These are phyloP conservation scores for Fusarium hostae DNA, from an alignment of 2,329 filamentous ascomycete genomes.

Conservation along the genomic window DNA sequence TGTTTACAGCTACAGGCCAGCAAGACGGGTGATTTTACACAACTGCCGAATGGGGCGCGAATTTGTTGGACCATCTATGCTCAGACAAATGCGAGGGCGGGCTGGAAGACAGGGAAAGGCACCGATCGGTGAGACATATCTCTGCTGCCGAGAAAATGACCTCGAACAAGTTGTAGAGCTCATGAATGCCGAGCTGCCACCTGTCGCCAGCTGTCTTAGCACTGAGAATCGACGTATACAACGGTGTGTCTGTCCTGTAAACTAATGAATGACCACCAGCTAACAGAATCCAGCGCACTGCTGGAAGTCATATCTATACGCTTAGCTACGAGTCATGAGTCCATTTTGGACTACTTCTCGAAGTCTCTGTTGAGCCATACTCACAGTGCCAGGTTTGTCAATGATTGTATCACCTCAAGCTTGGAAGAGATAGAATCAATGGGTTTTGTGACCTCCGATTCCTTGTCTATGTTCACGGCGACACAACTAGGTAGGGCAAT, in stretches of 20 bases:
- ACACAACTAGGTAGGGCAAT: slow-evolving; percentile 76
- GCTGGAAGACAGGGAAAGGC: slow-evolving; percentile 84
- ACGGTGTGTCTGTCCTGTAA: slow-evolving; percentile 55
- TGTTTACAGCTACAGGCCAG: slow-evolving; percentile 55
- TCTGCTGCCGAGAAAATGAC: slow-evolving; percentile 76
- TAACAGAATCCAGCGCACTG: slow-evolving; percentile 64
- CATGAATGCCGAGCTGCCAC: slow-evolving; percentile 77
- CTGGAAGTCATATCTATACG: slow-evolving; percentile 77
- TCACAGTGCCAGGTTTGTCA: slow-evolving; percentile 60
- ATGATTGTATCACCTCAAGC: slow-evolving; percentile 66
- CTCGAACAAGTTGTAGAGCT: slow-evolving; percentile 76
- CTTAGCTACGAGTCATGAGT: slow-evolving; percentile 72
- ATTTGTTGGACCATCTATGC: slow-evolving; percentile 80
- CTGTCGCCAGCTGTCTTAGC: slow-evolving; percentile 74
- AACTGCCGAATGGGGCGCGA: slow-evolving; percentile 81
- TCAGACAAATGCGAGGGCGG: slow-evolving; percentile 83
- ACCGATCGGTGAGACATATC: slow-evolving; percentile 79
- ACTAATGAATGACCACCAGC: background rate
- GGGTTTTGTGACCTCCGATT: slow-evolving; percentile 64
- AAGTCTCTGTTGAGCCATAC: slow-evolving; percentile 74
- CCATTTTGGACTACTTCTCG: slow-evolving; percentile 74
- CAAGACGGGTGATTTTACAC: slow-evolving; percentile 79
- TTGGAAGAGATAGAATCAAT: slow-evolving; percentile 66
- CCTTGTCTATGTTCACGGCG: slow-evolving; percentile 64
- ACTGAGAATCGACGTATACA: slow-evolving; percentile 76